These are phyloP conservation scores for Coemansia sp. DNA, from an alignment of 192 early-diverging fungal genomes.

Conservation along the genomic window DNA sequence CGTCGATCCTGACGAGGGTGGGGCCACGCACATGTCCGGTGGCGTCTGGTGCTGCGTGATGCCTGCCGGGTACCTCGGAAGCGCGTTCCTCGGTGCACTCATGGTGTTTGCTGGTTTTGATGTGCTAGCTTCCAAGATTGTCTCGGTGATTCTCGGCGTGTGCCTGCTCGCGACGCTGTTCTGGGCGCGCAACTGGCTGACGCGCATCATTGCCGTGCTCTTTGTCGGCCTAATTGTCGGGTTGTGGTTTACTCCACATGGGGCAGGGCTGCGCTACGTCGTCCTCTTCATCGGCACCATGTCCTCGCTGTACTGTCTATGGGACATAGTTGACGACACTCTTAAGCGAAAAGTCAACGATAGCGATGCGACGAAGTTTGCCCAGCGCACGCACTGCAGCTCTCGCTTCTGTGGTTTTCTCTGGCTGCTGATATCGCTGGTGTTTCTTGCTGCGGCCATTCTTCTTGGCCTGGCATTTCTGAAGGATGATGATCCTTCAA, in stretches of 20 bases:
- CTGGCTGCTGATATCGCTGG: constrained; percentile 85
- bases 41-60: constrained; percentile 81
- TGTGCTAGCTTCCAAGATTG: constrained; percentile 79
- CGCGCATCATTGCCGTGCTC: constrained; percentile 73
- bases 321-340: constrained; percentile 96
- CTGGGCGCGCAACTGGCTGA: constrained; percentile 90
- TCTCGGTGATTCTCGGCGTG: constrained; percentile 80
- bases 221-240: constrained; percentile 80
- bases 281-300: constrained; percentile 94
- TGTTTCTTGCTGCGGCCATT: constrained; percentile 78
- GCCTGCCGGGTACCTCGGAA: constrained; percentile 90
- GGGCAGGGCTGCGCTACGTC: constrained; percentile 79
- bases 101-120: constrained; percentile 95
- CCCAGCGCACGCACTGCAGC: constrained; percentile 69
- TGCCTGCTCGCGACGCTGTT: constrained; percentile 77
- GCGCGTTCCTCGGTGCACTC: constrained; percentile 83
- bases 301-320: constrained; percentile 87
- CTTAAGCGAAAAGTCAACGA: constrained; percentile 89
- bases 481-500: constrained; percentile 48
- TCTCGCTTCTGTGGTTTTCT: constrained; percentile 85
- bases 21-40: constrained; percentile 77
- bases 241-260: constrained; percentile 80
- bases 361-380: constrained; percentile 90
- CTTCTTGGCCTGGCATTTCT: constrained; percentile 78
- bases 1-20: constrained; percentile 91